Conservation (phyloP, 2,329 filamentous ascomycete species). For the Fusarium falciforme region DNA sequence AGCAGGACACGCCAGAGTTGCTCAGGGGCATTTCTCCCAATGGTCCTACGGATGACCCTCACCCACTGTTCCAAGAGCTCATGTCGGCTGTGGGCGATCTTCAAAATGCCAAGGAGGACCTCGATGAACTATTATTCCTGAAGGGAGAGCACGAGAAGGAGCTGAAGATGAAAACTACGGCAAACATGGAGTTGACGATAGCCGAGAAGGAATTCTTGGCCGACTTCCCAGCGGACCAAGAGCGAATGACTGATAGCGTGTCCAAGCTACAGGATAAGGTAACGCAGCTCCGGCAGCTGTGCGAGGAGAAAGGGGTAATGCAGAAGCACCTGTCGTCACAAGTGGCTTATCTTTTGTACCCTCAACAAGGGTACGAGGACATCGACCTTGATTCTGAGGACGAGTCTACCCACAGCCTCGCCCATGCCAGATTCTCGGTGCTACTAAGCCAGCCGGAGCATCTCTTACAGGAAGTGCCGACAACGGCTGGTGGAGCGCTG, state of each 20-base stretch:
- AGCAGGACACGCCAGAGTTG: slow-evolving; percentile 46
- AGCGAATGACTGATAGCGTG: slow-evolving; percentile 49
- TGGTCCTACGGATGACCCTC: slow-evolving; percentile 53
- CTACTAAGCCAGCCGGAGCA: slow-evolving; percentile 63
- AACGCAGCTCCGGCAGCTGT: slow-evolving; percentile 51
- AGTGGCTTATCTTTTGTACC: slow-evolving; percentile 55
- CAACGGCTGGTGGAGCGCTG: slow-evolving; percentile 56
- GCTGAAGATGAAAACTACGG: slow-evolving; percentile 47
- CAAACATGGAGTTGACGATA: slow-evolving; percentile 44
- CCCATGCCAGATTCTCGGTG: slow-evolving; percentile 56
- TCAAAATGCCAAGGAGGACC: slow-evolving; percentile 60
- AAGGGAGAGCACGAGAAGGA: slow-evolving; percentile 54
- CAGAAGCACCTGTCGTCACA: slow-evolving; percentile 54
- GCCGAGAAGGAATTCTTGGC: slow-evolving; percentile 58
- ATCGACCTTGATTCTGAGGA: slow-evolving; percentile 56
- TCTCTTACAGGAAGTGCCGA: slow-evolving; percentile 52
- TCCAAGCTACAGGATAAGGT: slow-evolving; percentile 49
- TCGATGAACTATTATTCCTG: slow-evolving; percentile 56
- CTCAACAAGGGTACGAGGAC: slow-evolving; percentile 52
- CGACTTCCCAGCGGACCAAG: slow-evolving; percentile 54
- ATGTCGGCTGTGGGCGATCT: slow-evolving; percentile 57
- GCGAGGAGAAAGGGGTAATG: slow-evolving; percentile 56
- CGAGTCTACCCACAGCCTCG: slow-evolving; percentile 43
- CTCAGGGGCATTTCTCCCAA: slow-evolving; percentile 51
- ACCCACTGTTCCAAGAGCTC: slow-evolving; percentile 60